Conservation (phyloP, 164 flowering plant genomes). For the Chimonanthus salicifolius region DNA sequence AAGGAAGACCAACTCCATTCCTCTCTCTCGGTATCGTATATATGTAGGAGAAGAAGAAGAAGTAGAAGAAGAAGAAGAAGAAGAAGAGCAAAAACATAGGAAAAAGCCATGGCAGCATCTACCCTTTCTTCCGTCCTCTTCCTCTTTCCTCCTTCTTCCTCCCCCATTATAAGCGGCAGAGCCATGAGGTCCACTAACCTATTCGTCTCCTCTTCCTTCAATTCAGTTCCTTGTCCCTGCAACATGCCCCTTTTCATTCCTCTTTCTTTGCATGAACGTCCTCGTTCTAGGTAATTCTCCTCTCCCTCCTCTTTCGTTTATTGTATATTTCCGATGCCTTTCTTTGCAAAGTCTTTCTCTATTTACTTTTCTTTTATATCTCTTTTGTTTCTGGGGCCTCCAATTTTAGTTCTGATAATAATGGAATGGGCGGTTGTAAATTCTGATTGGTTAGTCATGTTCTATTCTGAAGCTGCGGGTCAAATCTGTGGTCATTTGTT, state of each 20-base stretch:
- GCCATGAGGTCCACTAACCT: not conserved
- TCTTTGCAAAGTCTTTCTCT: not conserved
- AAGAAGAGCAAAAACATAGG: not conserved
- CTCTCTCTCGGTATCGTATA: not conserved
- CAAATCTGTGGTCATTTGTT: too few relatives aligned
- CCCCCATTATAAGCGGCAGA: conserved; percentile 7
- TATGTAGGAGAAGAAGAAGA: not conserved
- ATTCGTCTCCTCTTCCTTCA: conserved; percentile 4
- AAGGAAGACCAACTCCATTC: too few relatives aligned
- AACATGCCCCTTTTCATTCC: conserved; percentile 11
- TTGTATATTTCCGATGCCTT: not conserved
- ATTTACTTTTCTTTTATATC: not conserved
- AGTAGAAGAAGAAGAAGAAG: not conserved
- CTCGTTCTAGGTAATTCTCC: conserved; percentile 25
- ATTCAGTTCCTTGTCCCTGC: conserved; percentile 10
- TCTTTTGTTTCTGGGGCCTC: not conserved
- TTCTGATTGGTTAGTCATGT: not conserved
- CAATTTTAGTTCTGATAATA: too few relatives aligned
- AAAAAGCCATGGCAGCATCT: not conserved
- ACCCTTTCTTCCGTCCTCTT: conserved; percentile 4
- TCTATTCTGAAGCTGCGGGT: too few relatives aligned
- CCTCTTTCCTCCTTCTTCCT: conserved; percentile 24
- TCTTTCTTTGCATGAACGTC: conserved; percentile 7
- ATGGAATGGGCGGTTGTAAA: not conserved
- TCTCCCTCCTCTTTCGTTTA: not conserved